phyloP scores from a whole-genome alignment of 495 filamentous ascomycete genomes.

The Talaromyces nanjingensis region DNA sequence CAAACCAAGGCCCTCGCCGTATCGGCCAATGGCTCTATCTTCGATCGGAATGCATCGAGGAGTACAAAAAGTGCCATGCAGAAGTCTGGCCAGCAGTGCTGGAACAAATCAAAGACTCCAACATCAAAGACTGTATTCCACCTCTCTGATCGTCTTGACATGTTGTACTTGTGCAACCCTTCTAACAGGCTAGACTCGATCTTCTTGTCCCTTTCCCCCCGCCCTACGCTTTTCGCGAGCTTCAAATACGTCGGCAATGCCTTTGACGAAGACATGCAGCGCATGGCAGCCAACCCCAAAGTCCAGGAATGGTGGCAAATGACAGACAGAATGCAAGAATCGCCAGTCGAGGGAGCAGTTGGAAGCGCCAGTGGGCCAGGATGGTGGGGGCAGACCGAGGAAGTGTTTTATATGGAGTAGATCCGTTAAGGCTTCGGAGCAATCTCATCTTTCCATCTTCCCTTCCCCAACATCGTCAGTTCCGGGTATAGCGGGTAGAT shows the following conservation, averaged over 20 bases:
- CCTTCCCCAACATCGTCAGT: neutral
- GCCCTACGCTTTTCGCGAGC: conserved; percentile 57
- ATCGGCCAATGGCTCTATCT: conserved; percentile 66
- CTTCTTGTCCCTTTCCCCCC: conserved; percentile 49
- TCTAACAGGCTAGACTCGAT: conserved; percentile 53
- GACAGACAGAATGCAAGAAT: conserved; percentile 67
- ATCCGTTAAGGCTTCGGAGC: neutral
- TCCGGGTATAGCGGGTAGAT: neutral
- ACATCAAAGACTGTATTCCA: conserved; percentile 61
- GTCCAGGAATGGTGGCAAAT: conserved; percentile 74
- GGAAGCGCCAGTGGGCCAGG: conserved; percentile 54
- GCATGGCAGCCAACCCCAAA: conserved; percentile 60
- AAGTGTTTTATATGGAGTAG: conserved; percentile 57
- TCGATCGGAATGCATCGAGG: conserved; percentile 52
- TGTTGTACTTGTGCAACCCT: neutral
- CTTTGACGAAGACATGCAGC: conserved; percentile 63
- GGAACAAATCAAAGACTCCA: conserved; percentile 63
- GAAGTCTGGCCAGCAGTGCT: conserved; percentile 70
- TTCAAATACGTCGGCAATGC: conserved; percentile 70
- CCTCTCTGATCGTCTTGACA: conserved; percentile 6
- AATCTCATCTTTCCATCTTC: neutral
- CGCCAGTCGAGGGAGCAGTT: conserved; percentile 54
- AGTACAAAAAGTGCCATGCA: conserved; percentile 67
- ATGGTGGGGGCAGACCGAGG: conserved; percentile 67
- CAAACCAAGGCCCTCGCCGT: conserved; percentile 30